phyloP scores from a whole-genome alignment of 371 early-diverging fungal species.

The Mucor sp. region DNA sequence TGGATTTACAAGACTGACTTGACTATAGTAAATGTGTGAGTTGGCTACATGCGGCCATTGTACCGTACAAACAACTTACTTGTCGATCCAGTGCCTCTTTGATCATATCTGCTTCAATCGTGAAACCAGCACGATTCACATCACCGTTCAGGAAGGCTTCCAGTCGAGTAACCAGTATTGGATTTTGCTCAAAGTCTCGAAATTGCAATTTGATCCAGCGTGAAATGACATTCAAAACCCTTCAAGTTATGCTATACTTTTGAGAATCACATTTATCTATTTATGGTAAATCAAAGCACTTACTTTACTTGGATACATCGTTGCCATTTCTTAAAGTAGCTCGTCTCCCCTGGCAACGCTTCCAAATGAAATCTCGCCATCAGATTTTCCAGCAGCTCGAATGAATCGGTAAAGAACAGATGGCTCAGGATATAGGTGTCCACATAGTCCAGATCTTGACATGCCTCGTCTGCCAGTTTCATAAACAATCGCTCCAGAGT shows the following conservation, averaged over 20 bases:
- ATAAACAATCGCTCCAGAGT: slow-evolving; percentile 61
- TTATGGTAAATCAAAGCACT: neutral
- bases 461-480: slow-evolving; percentile 66
- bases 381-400: slow-evolving; percentile 60
- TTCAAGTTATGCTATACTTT: slow-evolving; percentile 17
- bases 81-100: slow-evolving; percentile 35
- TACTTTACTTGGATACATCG: slow-evolving; percentile 67
- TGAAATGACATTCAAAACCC: slow-evolving; percentile 61
- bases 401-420: slow-evolving; percentile 57
- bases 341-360: slow-evolving; percentile 49
- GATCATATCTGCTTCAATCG: slow-evolving; percentile 33
- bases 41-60: neutral
- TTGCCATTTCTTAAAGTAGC: slow-evolving; percentile 65
- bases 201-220: slow-evolving; percentile 72
- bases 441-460: slow-evolving; percentile 67
- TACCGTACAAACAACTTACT: slow-evolving; percentile 8
- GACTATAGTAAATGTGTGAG: neutral
- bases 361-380: slow-evolving; percentile 62
- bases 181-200: slow-evolving; percentile 59
- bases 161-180: slow-evolving; percentile 35
- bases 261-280: neutral
- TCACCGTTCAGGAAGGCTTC: slow-evolving; percentile 40
- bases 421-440: slow-evolving; percentile 64
- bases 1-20: neutral
- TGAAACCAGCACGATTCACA: slow-evolving; percentile 34